phyloP scores from a whole-genome alignment of 139 green algal genomes.

The Dunaliella sp. region DNA sequence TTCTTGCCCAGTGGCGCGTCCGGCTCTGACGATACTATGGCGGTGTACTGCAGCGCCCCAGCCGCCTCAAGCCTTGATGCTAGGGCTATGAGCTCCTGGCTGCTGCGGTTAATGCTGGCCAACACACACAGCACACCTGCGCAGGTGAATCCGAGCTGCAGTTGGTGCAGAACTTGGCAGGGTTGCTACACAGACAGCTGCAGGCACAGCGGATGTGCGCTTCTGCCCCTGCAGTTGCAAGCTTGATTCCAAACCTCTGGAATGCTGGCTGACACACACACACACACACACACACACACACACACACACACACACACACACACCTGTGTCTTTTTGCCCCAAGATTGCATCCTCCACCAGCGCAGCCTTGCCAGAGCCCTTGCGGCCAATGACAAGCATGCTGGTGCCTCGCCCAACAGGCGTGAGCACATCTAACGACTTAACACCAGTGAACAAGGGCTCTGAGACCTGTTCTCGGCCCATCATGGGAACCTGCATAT shows the following conservation, averaged over 20 bases:
- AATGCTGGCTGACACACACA: too few species aligned
- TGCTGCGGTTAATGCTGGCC: conserved; percentile 1
- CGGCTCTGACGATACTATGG: conserved; percentile 55
- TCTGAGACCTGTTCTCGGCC: conserved; percentile 73
- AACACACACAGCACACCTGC: conserved; percentile 22
- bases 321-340: conserved; percentile 38
- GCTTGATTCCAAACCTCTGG: background rate
- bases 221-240: too few species aligned
- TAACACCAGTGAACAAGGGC: conserved; percentile 71
- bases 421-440: conserved; percentile 77
- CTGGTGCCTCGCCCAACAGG: conserved; percentile 78
- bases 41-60: conserved; percentile 61
- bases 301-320: background rate
- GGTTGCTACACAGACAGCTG: too few species aligned
- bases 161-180: too few species aligned
- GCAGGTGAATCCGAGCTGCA: background rate
- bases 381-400: conserved; percentile 67
- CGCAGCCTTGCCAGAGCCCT: conserved; percentile 56
- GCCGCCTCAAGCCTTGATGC: conserved; percentile 26
- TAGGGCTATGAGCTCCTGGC: conserved; percentile 1
- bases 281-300: background rate
- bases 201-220: too few species aligned
- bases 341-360: conserved; percentile 68
- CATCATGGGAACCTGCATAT: conserved; percentile 64
- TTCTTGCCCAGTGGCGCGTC: conserved; percentile 60